Conservation (phyloP, 129 eudicot genomes). For the Deinandra increscens region DNA sequence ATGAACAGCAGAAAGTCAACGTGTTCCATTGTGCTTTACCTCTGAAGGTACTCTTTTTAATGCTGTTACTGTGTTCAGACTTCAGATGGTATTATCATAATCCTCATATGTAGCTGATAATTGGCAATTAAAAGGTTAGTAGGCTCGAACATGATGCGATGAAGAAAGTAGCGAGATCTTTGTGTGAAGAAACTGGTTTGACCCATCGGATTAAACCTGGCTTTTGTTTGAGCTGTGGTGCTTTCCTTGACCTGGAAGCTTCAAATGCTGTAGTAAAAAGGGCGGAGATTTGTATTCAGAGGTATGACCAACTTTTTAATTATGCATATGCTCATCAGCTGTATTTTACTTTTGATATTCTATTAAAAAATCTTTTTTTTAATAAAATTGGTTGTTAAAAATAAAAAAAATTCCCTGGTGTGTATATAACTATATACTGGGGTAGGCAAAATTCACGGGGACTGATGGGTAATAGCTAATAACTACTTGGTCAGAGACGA, state of each 20-base stretch:
- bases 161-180: conserved; percentile 40
- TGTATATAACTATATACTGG: neutral
- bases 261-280: conserved; percentile 34
- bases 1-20: conserved; percentile 49
- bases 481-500: neutral
- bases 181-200: conserved; percentile 40
- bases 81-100: conserved; percentile 4
- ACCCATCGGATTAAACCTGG: conserved; percentile 42
- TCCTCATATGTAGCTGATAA: conserved; percentile 15
- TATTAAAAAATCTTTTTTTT: neutral
- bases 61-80: conserved; percentile 9
- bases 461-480: neutral
- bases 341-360: neutral
- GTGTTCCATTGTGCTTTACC: conserved; percentile 27
- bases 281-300: conserved; percentile 40
- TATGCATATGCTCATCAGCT: neutral
- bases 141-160: conserved; percentile 37
- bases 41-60: conserved; percentile 39
- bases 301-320: conserved; percentile 34
- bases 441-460: neutral
- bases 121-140: conserved; percentile 35
- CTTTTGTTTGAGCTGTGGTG: conserved; percentile 61
- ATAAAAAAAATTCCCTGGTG: neutral
- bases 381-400: neutral
- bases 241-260: conserved; percentile 44